These are phyloP conservation scores for Rhododendron griersonianum DNA, from an alignment of 148 eudicot genomes.

Conservation along the genomic window DNA sequence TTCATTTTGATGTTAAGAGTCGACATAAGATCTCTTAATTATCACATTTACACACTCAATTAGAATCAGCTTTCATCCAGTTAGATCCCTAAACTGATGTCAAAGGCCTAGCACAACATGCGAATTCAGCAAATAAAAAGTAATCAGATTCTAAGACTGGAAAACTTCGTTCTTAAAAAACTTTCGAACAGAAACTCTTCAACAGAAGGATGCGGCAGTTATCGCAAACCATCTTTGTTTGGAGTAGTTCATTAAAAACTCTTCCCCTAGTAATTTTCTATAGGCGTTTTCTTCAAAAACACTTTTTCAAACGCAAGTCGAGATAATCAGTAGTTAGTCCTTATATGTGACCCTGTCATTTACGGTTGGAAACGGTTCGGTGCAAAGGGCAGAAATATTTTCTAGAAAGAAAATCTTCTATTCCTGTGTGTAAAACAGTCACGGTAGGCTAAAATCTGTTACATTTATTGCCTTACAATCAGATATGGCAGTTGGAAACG, in stretches of 20 bases:
- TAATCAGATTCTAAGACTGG: background rate
- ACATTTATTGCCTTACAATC: conserved; percentile 9
- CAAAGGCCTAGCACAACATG: background rate
- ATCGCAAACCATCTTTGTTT: background rate
- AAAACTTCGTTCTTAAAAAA: background rate
- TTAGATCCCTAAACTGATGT: no score
- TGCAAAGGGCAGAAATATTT: background rate
- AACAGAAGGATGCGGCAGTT: background rate
- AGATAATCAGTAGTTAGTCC: background rate
- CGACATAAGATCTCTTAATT: no score
- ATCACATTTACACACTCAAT: no score
- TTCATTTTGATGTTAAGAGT: background rate
- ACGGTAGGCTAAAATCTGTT: background rate
- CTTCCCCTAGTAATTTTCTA: background rate
- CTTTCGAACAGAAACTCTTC: background rate
- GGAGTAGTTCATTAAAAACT: background rate
- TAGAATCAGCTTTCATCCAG: no score
- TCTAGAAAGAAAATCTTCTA: background rate
- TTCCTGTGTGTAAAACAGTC: background rate
- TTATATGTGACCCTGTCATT: background rate
- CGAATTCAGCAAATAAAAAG: background rate
- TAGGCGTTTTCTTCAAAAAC: background rate
- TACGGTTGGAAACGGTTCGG: background rate
- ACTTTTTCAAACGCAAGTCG: background rate
- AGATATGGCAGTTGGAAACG: conserved; percentile 97